phyloP scores from a whole-genome alignment of 257 asterid species.

The Solanum corneliomulleri region DNA sequence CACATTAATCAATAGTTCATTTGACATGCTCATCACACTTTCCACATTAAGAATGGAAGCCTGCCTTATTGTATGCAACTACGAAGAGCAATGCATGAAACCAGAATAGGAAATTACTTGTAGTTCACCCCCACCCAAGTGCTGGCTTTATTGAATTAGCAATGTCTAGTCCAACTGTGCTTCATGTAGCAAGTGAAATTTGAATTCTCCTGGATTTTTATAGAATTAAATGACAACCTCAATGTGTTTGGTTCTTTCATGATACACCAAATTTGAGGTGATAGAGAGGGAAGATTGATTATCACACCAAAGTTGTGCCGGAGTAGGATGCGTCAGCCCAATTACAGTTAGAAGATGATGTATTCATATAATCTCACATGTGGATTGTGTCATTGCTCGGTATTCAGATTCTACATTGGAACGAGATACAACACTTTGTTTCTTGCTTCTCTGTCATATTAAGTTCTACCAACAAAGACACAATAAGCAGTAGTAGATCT shows the following conservation, averaged over 20 bases:
- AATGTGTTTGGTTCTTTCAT: not conserved
- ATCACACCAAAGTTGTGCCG: not conserved
- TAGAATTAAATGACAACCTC: not conserved
- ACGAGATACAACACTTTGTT: not conserved
- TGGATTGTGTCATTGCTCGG: not conserved
- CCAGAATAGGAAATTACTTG: not conserved
- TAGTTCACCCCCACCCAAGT: too few species aligned
- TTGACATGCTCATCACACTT: not conserved
- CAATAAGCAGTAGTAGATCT: not conserved
- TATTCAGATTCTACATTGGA: not conserved
- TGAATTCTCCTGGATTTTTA: not conserved
- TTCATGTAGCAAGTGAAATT: not conserved
- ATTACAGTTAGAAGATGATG: not conserved
- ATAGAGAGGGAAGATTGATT: not conserved
- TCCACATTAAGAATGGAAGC: not conserved
- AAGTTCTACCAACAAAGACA: not conserved
- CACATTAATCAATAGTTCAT: not conserved
- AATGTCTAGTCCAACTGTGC: not conserved
- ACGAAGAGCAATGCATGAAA: not conserved
- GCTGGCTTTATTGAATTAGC: too few species aligned
- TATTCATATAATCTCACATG: not conserved
- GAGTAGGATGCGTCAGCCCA: not conserved
- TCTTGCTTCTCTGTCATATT: not conserved
- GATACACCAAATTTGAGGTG: not conserved
- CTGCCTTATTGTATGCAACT: not conserved